A percentile compares a stretch with the other conserved stretches of the same genome.
Conservation (phyloP, 805 yeast genomes). For the Candida silvicultrix region DNA sequence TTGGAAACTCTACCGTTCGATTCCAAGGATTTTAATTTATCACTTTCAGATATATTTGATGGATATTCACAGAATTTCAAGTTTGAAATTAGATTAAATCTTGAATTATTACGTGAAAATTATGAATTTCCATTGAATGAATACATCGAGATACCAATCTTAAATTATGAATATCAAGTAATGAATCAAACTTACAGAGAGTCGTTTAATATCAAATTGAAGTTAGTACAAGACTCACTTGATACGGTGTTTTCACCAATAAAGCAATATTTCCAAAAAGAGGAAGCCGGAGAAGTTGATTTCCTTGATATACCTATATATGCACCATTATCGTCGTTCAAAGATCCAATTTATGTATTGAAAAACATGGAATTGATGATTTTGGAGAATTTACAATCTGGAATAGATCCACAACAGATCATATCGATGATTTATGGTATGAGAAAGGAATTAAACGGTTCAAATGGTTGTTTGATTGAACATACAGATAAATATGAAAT, state of each 20-base stretch:
- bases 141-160: not conserved
- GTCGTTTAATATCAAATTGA: not conserved
- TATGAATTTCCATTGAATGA: not conserved
- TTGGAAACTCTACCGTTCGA: not conserved
- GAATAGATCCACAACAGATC: not conserved
- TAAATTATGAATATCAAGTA: not conserved
- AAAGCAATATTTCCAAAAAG: not conserved
- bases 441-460: not conserved
- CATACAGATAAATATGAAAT: not conserved
- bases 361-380: constrained; percentile 30
- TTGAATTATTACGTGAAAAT: not conserved
- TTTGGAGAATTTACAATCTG: constrained; percentile 2
- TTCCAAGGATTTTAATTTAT: not conserved
- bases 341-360: constrained; percentile 28
- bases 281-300: not conserved
- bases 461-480: not conserved
- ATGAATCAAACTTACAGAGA: not conserved
- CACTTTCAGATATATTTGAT: not conserved
- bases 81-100: not conserved
- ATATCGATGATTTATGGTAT: not conserved
- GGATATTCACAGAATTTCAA: not conserved
- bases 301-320: constrained; percentile 23
- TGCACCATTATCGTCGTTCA: constrained; percentile 29
- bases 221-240: not conserved
- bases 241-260: constrained; percentile 2